These are phyloP conservation scores for Pseudevernia furfuracea DNA, from an alignment of 495 filamentous ascomycete genomes.

Conservation along the genomic window DNA sequence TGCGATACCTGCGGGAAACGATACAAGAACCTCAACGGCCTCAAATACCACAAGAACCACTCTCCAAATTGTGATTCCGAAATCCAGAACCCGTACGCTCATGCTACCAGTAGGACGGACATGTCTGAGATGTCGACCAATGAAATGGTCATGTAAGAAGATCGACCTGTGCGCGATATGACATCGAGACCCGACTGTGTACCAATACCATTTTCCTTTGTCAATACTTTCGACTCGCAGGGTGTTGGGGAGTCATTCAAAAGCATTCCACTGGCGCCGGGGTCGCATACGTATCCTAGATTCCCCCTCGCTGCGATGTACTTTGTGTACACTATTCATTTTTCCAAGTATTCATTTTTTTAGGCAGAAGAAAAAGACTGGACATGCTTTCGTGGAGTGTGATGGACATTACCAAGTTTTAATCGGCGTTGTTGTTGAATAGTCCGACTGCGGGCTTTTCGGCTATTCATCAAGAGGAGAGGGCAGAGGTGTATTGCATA, in stretches of 20 bases:
- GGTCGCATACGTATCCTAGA: constrained; percentile 15
- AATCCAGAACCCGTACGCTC: constrained; percentile 6
- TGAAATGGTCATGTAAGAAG: constrained; percentile 1
- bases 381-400: background rate
- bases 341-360: background rate
- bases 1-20: constrained; percentile 96
- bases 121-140: background rate
- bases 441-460: background rate
- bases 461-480: background rate
- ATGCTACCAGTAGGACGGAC: background rate
- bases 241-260: constrained; percentile 10
- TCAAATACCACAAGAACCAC: constrained; percentile 88
- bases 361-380: background rate
- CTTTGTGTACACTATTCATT: background rate
- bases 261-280: constrained; percentile 16
- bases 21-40: constrained; percentile 97
- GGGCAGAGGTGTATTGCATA: background rate
- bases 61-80: constrained; percentile 63
- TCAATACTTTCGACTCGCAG: constrained; percentile 6
- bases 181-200: background rate
- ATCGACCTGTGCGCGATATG: background rate
- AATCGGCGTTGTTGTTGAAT: background rate
- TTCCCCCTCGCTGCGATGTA: constrained; percentile 13
- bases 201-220: background rate
- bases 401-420: background rate